Evolutionary conservation across 2,329 filamentous ascomycete genomes (phyloP).

Genomic region (Hypoxylon sp.): DNA sequence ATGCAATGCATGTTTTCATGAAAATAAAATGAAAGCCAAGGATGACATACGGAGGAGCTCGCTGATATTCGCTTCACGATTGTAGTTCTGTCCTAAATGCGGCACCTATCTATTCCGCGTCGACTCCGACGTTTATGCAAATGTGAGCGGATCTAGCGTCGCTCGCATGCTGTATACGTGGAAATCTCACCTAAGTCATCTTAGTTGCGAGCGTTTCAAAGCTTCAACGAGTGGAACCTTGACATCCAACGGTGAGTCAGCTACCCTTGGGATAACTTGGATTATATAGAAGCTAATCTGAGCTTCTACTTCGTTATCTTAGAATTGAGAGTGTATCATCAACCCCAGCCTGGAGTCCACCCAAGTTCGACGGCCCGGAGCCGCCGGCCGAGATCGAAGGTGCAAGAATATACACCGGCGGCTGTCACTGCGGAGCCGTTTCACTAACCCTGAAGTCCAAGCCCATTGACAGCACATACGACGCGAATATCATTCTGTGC

Average conservation of each 20-base stretch:
- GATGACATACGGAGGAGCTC: neutral
- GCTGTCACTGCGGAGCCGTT: conserved; percentile 63
- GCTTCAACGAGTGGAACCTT: conserved; percentile 55
- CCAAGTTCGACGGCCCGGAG: conserved; percentile 54
- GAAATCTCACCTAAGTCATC: neutral
- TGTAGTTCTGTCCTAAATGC: conserved; percentile 63
- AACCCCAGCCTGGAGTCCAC: conserved; percentile 50
- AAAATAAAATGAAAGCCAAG: too few relatives aligned
- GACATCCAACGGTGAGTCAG: conserved; percentile 50
- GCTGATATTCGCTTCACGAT: neutral
- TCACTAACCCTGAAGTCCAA: conserved; percentile 56
- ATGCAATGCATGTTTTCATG: neutral
- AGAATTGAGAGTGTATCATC: conserved; percentile 54
- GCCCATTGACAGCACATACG: conserved; percentile 55
- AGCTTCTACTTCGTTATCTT: neutral
- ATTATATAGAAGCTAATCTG: neutral
- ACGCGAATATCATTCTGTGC: conserved; percentile 55
- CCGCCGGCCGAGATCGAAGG: conserved; percentile 53
- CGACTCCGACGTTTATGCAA: conserved; percentile 24
- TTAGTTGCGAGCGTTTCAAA: conserved; percentile 57
- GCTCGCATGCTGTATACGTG: neutral
- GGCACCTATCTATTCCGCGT: conserved; percentile 56
- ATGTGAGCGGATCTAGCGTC: conserved; percentile 48
- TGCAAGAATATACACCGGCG: conserved; percentile 58
- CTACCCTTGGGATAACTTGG: neutral